Evolutionary conservation across 2,329 filamentous ascomycete species (phyloP).

Genomic region (Teratosphaeria nubilosa): DNA sequence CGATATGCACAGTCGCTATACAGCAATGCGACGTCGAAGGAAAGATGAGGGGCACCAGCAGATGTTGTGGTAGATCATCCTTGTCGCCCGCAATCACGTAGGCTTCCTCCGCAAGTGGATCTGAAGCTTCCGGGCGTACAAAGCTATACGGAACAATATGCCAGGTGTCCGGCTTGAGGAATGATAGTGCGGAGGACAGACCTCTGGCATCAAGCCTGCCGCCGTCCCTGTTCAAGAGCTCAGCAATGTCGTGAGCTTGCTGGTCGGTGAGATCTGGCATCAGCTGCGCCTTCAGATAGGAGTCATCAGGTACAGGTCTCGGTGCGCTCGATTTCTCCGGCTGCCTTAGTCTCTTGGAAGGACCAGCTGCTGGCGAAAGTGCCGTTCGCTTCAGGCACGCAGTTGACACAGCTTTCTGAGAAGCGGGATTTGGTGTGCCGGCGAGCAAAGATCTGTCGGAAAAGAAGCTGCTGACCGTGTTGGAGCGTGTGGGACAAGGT

Average conservation of each 20-base stretch:
- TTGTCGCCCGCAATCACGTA: neutral
- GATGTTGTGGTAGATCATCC: neutral
- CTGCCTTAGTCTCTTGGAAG: neutral
- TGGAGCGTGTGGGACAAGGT: neutral
- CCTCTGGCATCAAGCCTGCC: neutral
- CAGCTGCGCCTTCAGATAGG: neutral
- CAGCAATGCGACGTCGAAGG: neutral
- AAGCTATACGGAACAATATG: neutral
- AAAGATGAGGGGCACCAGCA: neutral
- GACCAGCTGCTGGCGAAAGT: neutral
- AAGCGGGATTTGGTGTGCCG: no score
- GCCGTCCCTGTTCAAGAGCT: neutral
- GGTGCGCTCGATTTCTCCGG: no score
- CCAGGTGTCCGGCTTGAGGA: neutral
- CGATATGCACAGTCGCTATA: neutral
- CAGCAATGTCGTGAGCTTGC: neutral
- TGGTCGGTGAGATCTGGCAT: neutral
- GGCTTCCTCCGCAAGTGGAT: neutral
- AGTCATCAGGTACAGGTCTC: neutral
- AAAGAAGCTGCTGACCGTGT: no score
- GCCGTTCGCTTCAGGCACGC: neutral
- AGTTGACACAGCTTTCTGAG: no score
- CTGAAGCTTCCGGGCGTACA: neutral
- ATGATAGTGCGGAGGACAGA: neutral
- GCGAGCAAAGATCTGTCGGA: no score